Base-by-base conservation (phyloP, 2,329 filamentous ascomycete species). In the Zarea fungicola region DNA sequence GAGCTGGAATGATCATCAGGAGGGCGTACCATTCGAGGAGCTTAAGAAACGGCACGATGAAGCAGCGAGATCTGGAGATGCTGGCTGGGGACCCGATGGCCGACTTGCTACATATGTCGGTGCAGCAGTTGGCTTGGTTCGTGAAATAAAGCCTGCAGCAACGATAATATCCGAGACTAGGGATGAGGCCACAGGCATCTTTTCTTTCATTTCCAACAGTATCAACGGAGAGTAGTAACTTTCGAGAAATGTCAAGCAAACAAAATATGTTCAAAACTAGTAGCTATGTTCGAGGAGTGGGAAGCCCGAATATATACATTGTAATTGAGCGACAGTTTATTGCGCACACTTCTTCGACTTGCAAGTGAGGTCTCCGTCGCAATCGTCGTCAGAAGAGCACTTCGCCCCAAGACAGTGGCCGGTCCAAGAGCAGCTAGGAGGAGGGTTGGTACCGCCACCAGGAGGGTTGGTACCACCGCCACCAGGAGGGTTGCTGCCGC, bases 101-200 rank as follows among this genome's bases (percentile, higher is more conserved):
- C 64, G 74, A 48, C 56, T 74, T n/a, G 72, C 72, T 5, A 77
- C 74, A 1, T 77, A 77, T 55, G 74, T 72, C 0, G 72, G 74
- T 0, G 68, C 73, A 0, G 65, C 64, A 0, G 59, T 77, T 18
- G 74, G 75, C 0, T 55, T 77, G 23, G 63, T 77, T 16, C 63
- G 62, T 22, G 57, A 60, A 5, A 67, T 77, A 0, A 59, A 67
- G 32, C 52, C 58, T 28, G 73, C 74, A 0, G 63, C 52, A 2
- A 56, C 51, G 0, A 72, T 77, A 53, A 66, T 76, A 0, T 10
- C 14, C 2, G 39, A 31, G 11, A 37, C 46, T 8, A 13, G 25
- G 23, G 8, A 41, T 5, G 46, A 49, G 32, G 31, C 46, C 4
- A 42, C 3, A 18, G 4, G n/a, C 11, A 35, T 28, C 13, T 32